Percentiles rank a stretch among this genome's conserved stretches.
Evolutionary conservation across 2,329 filamentous ascomycete genomes (phyloP).

Genomic region (Fusarium compactum): DNA sequence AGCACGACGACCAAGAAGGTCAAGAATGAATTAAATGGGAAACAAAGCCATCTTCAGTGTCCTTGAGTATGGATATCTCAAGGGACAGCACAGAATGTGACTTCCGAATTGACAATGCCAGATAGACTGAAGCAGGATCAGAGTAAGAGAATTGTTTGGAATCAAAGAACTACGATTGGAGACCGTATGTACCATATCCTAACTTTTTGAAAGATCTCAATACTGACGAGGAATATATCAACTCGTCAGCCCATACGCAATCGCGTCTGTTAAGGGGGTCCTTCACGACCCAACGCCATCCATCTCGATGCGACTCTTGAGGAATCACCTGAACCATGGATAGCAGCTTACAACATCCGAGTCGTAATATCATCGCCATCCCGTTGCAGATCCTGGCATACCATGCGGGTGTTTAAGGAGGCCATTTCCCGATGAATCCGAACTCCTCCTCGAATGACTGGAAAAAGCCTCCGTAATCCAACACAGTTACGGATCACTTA

Average conservation of each 20-base stretch:
- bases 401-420: background rate
- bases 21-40: background rate
- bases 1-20: background rate
- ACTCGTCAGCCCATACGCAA: background rate
- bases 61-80: background rate
- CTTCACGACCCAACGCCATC: background rate
- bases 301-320: background rate
- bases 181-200: too few species aligned
- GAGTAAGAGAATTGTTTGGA: background rate
- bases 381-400: background rate
- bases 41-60: background rate
- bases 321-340: too few species aligned
- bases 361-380: fast-evolving
- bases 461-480: background rate
- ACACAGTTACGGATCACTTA: background rate
- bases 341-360: too few species aligned
- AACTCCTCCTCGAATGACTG: background rate
- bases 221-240: too few species aligned
- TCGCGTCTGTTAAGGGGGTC: background rate
- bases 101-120: background rate
- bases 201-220: too few species aligned
- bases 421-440: too few species aligned
- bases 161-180: too few species aligned
- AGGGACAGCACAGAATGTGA: background rate
- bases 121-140: background rate